These are phyloP conservation scores for Ephemerocybe angulata DNA, from an alignment of 768 basidiomycete genomes.

Conservation along the genomic window DNA sequence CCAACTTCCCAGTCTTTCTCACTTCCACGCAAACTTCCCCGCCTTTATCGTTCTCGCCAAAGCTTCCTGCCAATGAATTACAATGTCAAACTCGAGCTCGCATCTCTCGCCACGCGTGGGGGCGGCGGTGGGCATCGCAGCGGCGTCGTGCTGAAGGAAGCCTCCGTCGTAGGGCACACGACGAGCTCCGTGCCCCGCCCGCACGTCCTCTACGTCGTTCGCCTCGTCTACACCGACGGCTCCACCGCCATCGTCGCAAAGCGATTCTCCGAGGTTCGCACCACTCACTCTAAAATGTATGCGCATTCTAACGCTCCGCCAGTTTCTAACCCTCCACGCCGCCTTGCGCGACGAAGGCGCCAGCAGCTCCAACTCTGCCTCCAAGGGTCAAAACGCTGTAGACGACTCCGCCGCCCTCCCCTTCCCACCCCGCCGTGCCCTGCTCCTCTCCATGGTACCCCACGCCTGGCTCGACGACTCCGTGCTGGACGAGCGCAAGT, in stretches of 20 bases:
- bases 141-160: conserved; percentile 4
- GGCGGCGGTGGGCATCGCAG: too few species aligned
- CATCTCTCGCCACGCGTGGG: too few species aligned
- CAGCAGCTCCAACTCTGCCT: conserved; percentile 37
- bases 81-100: too few species aligned
- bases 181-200: conserved; percentile 43
- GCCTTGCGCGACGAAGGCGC: background rate
- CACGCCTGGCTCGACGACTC: conserved; percentile 52
- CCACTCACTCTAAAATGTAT: background rate
- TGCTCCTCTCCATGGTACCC: conserved; percentile 46
- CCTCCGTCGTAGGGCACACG: conserved; percentile 39
- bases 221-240: conserved; percentile 31
- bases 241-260: conserved; percentile 27
- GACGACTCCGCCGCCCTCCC: conserved; percentile 26
- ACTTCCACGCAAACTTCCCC: too few species aligned
- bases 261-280: conserved; percentile 47
- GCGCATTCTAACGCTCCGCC: background rate
- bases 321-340: background rate
- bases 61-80: too few species aligned
- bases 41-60: too few species aligned
- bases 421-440: conserved; percentile 50
- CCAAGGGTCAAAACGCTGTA: conserved; percentile 25
- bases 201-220: conserved; percentile 44
- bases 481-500: conserved; percentile 50
- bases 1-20: too few species aligned